A percentile compares a stretch with the other conserved stretches of the same genome.
Evolutionary conservation across 129 eudicot species (phyloP).

Genomic region (Saposhnikovia divaricata): DNA sequence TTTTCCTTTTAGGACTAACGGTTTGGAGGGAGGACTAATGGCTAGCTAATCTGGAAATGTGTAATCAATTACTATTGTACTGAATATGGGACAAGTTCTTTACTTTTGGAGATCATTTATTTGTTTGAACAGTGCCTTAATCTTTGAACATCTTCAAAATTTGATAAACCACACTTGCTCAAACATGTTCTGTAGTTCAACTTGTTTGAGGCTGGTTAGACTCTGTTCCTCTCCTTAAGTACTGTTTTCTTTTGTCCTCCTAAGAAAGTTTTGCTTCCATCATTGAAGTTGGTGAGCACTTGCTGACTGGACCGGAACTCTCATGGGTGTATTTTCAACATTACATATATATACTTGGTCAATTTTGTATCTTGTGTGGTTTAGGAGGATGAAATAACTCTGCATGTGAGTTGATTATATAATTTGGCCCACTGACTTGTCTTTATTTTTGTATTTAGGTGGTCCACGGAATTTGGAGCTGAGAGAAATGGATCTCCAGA

Average conservation of each 20-base stretch:
- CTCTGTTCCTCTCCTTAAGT: background rate
- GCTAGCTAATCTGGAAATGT: background rate
- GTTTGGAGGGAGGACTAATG: background rate
- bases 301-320: background rate
- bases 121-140: background rate
- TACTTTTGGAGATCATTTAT: background rate
- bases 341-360: background rate
- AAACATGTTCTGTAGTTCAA: background rate
- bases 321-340: background rate
- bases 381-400: background rate
- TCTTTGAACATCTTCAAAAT: background rate
- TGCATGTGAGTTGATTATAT: background rate
- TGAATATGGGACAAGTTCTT: background rate
- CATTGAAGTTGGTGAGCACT: background rate
- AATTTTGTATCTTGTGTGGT: background rate
- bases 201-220: background rate
- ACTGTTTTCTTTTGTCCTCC: background rate
- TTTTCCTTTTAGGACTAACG: background rate
- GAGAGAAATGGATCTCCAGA: constrained; percentile 74
- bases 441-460: constrained; percentile 31
- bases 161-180: background rate
- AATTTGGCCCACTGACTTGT: background rate
- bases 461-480: constrained; percentile 82
- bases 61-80: background rate
- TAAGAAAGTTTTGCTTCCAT: background rate